These are phyloP conservation scores for Parasarocladium wereldwijsianum DNA, from an alignment of 2,329 filamentous ascomycete species.

Conservation along the genomic window DNA sequence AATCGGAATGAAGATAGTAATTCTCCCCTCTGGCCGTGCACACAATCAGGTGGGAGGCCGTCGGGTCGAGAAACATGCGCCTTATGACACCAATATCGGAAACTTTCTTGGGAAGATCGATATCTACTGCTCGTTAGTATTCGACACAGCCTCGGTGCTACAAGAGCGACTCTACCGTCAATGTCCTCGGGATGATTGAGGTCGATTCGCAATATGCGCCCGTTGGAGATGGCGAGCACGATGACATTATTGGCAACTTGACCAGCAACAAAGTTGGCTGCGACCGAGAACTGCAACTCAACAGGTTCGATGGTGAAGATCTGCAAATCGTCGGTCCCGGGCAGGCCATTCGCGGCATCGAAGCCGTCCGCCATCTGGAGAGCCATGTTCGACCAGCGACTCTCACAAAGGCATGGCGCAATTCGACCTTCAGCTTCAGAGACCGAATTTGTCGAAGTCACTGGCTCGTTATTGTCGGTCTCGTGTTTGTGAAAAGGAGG, in stretches of 20 bases:
- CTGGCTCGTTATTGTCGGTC: too few species aligned
- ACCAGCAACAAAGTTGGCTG: constrained; percentile 88
- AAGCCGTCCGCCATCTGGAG: constrained; percentile 45
- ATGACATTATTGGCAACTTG: constrained; percentile 97
- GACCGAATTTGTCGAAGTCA: too few species aligned
- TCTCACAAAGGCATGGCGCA: constrained; percentile 7
- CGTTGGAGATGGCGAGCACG: constrained; percentile 79
- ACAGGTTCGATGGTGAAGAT: constrained; percentile 94
- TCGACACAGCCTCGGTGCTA: background rate
- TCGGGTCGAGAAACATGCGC: constrained; percentile 94
- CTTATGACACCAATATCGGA: constrained; percentile 85
- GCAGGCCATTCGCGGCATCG: constrained; percentile 35
- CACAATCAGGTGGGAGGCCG: constrained; percentile 84
- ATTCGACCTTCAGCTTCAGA: too few species aligned
- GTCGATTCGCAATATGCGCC: constrained; percentile 86
- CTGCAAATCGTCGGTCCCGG: constrained; percentile 44
- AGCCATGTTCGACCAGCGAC: constrained; percentile 15
- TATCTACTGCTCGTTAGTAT: constrained; percentile 44
- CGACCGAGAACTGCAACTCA: constrained; percentile 84
- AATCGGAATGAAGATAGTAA: constrained; percentile 95
- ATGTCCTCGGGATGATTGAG: constrained; percentile 89
- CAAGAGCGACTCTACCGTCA: constrained; percentile 44
- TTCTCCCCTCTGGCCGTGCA: constrained; percentile 88
- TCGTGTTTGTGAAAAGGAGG: background rate
- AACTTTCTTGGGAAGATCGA: constrained; percentile 87